Evolutionary conservation across 2,329 filamentous ascomycete genomes (phyloP), one percentile per base, ranked within the genome.

Genomic region (Trichoderma sp.): DNA sequence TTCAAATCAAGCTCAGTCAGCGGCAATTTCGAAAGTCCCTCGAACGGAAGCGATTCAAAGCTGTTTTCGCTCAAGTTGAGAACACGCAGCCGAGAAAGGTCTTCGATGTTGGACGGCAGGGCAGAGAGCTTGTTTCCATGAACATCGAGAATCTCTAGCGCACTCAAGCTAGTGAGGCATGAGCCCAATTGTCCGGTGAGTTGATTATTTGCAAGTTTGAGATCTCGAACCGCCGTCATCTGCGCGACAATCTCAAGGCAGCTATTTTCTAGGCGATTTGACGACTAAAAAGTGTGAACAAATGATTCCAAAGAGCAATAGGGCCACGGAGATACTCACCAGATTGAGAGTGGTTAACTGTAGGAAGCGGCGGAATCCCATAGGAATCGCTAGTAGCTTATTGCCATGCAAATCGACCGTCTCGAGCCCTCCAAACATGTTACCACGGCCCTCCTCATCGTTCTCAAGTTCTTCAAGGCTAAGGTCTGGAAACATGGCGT

Each of bases 361-460:
- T 59, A 89, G 85, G 46, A 98, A 83, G 63, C 90, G 85, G 72
- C 92, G 85, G 68, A 98, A 77, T 0, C 96, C 95, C 72, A 90
- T 77, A 0, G 96, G 96, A 54, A 97, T 79, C 32, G 86, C 82
- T 61, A 85, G 84, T 21, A 99, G 83, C 55, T 88, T 80, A 76
- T 99, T 99, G 24, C 93, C 92, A 77, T 97, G 96, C 69, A 98
- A 77, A 76, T 98, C 94, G 8, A 97, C 80, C 5, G 87, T 87
- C 76, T 97, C 93, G 0, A 97, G 78, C 0, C 90, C 92, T 2
- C 89, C 91, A 80, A 98, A 97, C 71, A 96, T 91, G 73, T 90
- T 90, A 1, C 89, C 91, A 69, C 85, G 84, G 4, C 84, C 83
- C 49, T 91, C 86, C n/a, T 91, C 89, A 21, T 91, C 87, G 34